Conservation (phyloP, 345 rosid genomes). For the Reutealis trisperma region DNA sequence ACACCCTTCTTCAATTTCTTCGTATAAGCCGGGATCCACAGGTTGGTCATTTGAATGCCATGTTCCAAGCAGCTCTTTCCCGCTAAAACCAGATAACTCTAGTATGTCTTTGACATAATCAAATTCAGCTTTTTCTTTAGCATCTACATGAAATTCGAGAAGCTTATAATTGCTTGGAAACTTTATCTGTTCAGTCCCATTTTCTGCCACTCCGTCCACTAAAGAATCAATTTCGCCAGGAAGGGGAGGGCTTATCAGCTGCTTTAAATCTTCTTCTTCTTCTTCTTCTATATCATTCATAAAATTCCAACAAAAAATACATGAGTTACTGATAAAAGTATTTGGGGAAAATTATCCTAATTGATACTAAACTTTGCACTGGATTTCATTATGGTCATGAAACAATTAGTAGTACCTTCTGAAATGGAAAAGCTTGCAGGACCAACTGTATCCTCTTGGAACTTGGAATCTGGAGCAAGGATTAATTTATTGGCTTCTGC, state of each 20-base stretch:
- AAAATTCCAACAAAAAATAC: neutral
- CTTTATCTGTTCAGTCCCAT: neutral
- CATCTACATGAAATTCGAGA: slow-evolving; percentile 35
- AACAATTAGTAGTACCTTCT: slow-evolving; percentile 37
- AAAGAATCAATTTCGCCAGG: neutral
- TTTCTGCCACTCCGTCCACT: slow-evolving; percentile 18
- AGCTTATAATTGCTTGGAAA: slow-evolving; percentile 7
- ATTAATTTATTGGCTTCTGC: slow-evolving; percentile 25
- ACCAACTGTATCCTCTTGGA: slow-evolving; percentile 14
- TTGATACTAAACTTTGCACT: no score
- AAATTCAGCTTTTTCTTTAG: slow-evolving; percentile 49
- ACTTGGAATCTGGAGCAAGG: slow-evolving; percentile 12
- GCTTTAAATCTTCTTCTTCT: slow-evolving; percentile 22
- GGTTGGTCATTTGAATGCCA: slow-evolving; percentile 78
- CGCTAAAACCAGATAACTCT: slow-evolving; percentile 65
- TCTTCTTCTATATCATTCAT: neutral
- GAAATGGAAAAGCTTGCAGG: slow-evolving; percentile 9
- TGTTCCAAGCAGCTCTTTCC: slow-evolving; percentile 47
- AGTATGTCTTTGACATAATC: slow-evolving; percentile 69
- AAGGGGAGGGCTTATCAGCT: neutral
- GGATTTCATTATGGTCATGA: neutral
- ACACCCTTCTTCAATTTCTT: slow-evolving; percentile 49
- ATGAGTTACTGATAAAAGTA: neutral
- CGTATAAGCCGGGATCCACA: slow-evolving; percentile 51
- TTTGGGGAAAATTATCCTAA: no score